A percentile compares a stretch with the other conserved stretches of the same genome.
Conservation (phyloP, 768 basidiomycete species). For the Amanita fuliginea region DNA sequence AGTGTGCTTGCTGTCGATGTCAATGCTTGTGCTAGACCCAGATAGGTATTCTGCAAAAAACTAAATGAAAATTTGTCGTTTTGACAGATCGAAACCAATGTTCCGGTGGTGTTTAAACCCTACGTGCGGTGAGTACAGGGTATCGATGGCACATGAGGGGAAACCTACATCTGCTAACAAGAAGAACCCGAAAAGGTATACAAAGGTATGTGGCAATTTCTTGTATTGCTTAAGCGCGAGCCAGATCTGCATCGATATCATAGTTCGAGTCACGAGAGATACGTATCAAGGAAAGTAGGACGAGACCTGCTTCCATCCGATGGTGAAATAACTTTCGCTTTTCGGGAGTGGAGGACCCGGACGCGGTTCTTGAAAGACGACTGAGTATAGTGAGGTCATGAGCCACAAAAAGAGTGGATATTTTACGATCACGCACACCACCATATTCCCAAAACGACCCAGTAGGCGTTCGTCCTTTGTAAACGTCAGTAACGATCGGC, state of each 20-base stretch:
- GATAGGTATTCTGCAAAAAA: slow-evolving; percentile 72
- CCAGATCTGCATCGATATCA: slow-evolving; percentile 67
- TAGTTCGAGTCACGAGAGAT: neutral
- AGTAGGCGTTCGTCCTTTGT: slow-evolving; percentile 55
- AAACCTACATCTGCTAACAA: slow-evolving; percentile 61
- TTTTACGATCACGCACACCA: slow-evolving; percentile 54
- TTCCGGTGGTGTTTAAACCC: slow-evolving; percentile 76
- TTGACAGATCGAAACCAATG: slow-evolving; percentile 65
- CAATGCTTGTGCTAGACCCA: slow-evolving; percentile 65
- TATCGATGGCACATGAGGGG: neutral
- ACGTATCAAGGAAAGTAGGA: neutral
- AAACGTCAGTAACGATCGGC: neutral
- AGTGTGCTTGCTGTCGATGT: slow-evolving; percentile 64
- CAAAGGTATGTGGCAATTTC: slow-evolving; percentile 71
- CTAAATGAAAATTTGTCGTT: slow-evolving; percentile 76
- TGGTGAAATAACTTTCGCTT: slow-evolving; percentile 64
- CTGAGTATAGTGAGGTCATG: slow-evolving; percentile 20
- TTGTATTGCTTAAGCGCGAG: slow-evolving; percentile 64
- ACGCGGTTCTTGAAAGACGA: slow-evolving; percentile 78
- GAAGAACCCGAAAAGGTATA: slow-evolving; percentile 69
- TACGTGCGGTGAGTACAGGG: slow-evolving; percentile 15
- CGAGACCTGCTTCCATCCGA: slow-evolving; percentile 76
- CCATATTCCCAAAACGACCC: slow-evolving; percentile 77
- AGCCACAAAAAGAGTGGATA: neutral
- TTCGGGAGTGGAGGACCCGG: slow-evolving; percentile 73